Percentiles rank a stretch among this genome's conserved stretches.
Conservation (phyloP, 2,329 filamentous ascomycete species). For the Penicillium sp. region DNA sequence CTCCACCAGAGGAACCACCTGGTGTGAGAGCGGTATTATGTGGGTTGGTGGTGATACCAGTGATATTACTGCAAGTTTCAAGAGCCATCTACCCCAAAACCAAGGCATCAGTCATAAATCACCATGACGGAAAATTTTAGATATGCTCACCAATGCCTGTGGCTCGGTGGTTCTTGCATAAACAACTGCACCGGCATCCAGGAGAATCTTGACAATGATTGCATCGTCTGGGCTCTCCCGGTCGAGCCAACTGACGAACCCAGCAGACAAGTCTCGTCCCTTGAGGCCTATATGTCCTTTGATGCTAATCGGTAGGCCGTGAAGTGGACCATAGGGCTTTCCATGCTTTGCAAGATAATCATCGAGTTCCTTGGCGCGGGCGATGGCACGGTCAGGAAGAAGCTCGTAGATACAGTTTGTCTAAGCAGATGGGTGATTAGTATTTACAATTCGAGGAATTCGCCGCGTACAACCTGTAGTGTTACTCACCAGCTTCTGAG, state of each 20-base stretch:
- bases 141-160: slow-evolving; percentile 18
- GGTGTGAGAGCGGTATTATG: slow-evolving; percentile 22
- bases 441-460: too few relatives aligned
- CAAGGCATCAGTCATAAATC: neutral
- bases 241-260: slow-evolving; percentile 29
- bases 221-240: slow-evolving; percentile 25
- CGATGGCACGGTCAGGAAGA: slow-evolving; percentile 46
- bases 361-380: slow-evolving; percentile 44
- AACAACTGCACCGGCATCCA: slow-evolving; percentile 31
- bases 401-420: slow-evolving; percentile 49
- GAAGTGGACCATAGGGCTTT: slow-evolving; percentile 50
- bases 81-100: slow-evolving; percentile 24
- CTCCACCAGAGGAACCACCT: slow-evolving; percentile 26
- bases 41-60: slow-evolving; percentile 27
- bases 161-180: slow-evolving; percentile 33
- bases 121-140: neutral
- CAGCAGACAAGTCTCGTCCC: slow-evolving; percentile 24
- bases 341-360: slow-evolving; percentile 29
- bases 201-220: slow-evolving; percentile 26
- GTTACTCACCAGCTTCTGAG: slow-evolving; percentile 46
- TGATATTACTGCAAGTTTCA: slow-evolving; percentile 32
- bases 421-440: slow-evolving; percentile 21
- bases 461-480: neutral
- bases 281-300: slow-evolving; percentile 34
- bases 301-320: slow-evolving; percentile 53